Evolutionary conservation across 805 yeast genomes (phyloP), one percentile per base, ranked within the genome.

Genomic region (Wickerhamomyces canadensis): DNA sequence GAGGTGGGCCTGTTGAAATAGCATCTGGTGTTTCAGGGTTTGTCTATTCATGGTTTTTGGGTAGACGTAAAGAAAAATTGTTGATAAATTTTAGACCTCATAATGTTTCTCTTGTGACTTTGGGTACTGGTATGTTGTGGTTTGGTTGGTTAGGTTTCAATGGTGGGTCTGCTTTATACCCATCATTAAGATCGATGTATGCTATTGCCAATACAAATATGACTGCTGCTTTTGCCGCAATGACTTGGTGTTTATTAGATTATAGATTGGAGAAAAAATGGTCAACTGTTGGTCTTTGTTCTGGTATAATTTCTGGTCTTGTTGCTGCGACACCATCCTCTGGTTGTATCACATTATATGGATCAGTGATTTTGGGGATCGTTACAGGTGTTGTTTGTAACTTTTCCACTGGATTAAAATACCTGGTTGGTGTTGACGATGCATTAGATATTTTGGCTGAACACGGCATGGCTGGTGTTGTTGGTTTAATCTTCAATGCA

Each of bases 251-350:
- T 59, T 51, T 87, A 25, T 68, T 91, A 38, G 98, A 93, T 72
- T 91, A 70, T 68, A 75, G 96, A 43, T 72, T 87, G 38, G 96
- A 87, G 50, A 75, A 76, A 35, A 91, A 89, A 57, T 89, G 95
- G 93, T 81, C 95, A 12, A 83, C 94, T 55, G 96, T 91, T 31
- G 98, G 95, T 13, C 69, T 87, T 27, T 91, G 98, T 62, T 89
- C 97, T 2, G 98, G 98, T 38, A 76, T 88, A 45, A 89, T 91
- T 56, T 87, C 95, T 11, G 98, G 98, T 4, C 73, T 91, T 17
- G 98, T 91, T 11, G 97, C 97, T 3, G 97, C 97, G 3, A 91
- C 98, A 0, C 98, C 98, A 14, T 76, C 94, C 17, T 82, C 95
- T 7, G 98, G 98, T 19, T 70, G 79, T 54, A 85, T 93, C 42